phyloP scores from a whole-genome alignment of 2,329 filamentous ascomycete genomes.

The Aspergillus spinulosporus region DNA sequence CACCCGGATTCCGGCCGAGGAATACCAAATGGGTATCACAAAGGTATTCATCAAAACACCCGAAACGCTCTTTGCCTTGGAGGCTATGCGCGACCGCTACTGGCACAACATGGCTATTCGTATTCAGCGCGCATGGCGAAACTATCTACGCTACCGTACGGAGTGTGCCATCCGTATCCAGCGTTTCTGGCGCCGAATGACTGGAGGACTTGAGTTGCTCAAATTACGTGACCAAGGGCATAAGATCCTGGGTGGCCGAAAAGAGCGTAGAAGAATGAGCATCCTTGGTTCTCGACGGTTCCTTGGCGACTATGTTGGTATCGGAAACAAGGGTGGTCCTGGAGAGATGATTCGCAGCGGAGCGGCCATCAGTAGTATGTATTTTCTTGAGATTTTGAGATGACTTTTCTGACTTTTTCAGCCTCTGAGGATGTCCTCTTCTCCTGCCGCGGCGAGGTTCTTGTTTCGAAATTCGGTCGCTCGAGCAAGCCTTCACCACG shows the following conservation, averaged over 20 bases:
- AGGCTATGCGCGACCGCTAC: constrained; percentile 96
- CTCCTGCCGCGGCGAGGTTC: constrained; percentile 83
- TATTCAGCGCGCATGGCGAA: constrained; percentile 96
- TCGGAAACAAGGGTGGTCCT: constrained; percentile 76
- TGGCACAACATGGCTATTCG: constrained; percentile 99
- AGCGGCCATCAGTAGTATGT: constrained; percentile 66
- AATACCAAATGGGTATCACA: constrained; percentile 94
- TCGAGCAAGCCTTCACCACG: constrained; percentile 91
- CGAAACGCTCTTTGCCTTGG: constrained; percentile 91
- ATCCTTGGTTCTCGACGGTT: constrained; percentile 88
- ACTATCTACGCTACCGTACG: constrained; percentile 86
- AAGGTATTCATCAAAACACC: constrained; percentile 99
- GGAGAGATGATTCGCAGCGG: constrained; percentile 77
- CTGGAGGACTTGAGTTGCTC: constrained; percentile 83
- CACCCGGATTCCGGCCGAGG: constrained; percentile 89
- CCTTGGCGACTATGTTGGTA: constrained; percentile 89
- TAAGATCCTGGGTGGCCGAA: constrained; percentile 74
- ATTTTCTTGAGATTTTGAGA: background rate
- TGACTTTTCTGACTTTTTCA: constrained; percentile 18
- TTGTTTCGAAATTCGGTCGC: constrained; percentile 93
- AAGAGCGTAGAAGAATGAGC: constrained; percentile 89
- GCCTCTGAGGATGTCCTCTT: constrained; percentile 72
- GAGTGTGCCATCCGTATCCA: constrained; percentile 95
- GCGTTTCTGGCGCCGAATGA: constrained; percentile 91
- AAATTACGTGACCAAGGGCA: constrained; percentile 87